phyloP scores from a whole-genome alignment of 2,329 filamentous ascomycete species.

The Alternaria ventricosa region DNA sequence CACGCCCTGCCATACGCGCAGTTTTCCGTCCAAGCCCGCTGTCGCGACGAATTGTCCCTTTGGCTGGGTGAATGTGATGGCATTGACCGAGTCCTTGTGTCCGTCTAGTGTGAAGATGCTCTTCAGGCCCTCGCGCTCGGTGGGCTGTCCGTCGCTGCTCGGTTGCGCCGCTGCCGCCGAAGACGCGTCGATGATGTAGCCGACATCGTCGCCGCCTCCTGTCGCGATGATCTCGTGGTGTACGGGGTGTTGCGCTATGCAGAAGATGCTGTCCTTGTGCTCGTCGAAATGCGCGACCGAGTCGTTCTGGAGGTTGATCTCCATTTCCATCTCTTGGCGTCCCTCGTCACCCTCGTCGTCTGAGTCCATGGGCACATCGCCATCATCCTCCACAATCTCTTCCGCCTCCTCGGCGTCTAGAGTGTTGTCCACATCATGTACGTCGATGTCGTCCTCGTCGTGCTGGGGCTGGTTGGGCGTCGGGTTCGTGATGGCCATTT shows the following conservation, averaged over 20 bases:
- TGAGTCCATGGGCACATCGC: slow-evolving; percentile 81
- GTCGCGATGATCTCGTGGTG: slow-evolving; percentile 81
- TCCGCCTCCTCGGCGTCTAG: slow-evolving; percentile 78
- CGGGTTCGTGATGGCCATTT: slow-evolving; percentile 35
- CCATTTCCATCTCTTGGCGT: slow-evolving; percentile 63
- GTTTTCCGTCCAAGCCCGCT: slow-evolving; percentile 82
- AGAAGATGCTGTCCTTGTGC: slow-evolving; percentile 91
- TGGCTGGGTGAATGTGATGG: slow-evolving; percentile 82
- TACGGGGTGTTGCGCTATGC: slow-evolving; percentile 89
- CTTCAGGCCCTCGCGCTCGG: slow-evolving; percentile 64
- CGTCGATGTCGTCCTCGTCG: slow-evolving; percentile 44
- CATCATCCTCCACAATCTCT: slow-evolving; percentile 73
- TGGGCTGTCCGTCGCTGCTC: slow-evolving; percentile 57
- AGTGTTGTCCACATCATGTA: slow-evolving; percentile 72
- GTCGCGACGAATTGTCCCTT: slow-evolving; percentile 84
- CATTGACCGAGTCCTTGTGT: slow-evolving; percentile 89
- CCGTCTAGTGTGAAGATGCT: slow-evolving; percentile 80
- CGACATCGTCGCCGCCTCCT: slow-evolving; percentile 84
- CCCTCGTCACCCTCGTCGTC: slow-evolving; percentile 65
- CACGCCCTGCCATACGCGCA: slow-evolving; percentile 71
- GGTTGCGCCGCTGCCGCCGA: slow-evolving; percentile 71
- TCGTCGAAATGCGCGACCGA: slow-evolving; percentile 89
- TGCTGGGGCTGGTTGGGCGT: slow-evolving; percentile 32
- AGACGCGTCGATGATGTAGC: slow-evolving; percentile 83
- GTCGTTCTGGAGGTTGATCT: slow-evolving; percentile 87